Base-by-base conservation (phyloP, 768 basidiomycete species). In the Kwoniella dendrophila region DNA sequence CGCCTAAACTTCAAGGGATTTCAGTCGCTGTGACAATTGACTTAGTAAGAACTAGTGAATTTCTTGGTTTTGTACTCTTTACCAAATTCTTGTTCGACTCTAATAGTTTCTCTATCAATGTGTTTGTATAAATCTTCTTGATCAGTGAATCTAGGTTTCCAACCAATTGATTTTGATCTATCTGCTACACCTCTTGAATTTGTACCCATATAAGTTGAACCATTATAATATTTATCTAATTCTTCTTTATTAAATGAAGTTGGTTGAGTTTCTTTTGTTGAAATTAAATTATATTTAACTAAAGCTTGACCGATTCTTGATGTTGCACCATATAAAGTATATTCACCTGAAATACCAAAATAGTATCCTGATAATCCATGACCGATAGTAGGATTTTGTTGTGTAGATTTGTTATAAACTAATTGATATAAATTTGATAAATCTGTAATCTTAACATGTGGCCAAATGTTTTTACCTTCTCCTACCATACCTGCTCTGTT, bases 341-440 rank as follows among this genome's bases (percentile, higher is more conserved):
- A 73, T 67, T 78, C 77, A 14, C 77, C 77, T 4, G 70, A 53
- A 41, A 70, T 71, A 38, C 70, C 75, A 58, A 76, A 68, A 66
- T 75, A 78, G 62, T 74, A 78, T 14, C 77, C 77, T 26, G 68
- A 66, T 18, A 60, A 64, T 40, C 77, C 77, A 62, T 78, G 77
- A 29, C 75, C 75, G 45, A 75, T 76, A 40, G 69, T 63, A 18
- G 64, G 69, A 10, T 55, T 47, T 2, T 32, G 5, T 32, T 48
- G 18, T 20, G 67, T 62, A 0, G 75, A 52, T 18, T 67, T 61
- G 14, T 61, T 54, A 57, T 72, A 75, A 20, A 78, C 68, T 12
- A 71, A 45, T 3, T 63, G 20, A 27, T 48, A 48, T 27, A 48
- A 27, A 27, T 48, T 48, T 10, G 22, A 20, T 24, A 48, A 18